Evolutionary conservation across 306 rosid species (phyloP).

Genomic region (Cicer bijugum): DNA sequence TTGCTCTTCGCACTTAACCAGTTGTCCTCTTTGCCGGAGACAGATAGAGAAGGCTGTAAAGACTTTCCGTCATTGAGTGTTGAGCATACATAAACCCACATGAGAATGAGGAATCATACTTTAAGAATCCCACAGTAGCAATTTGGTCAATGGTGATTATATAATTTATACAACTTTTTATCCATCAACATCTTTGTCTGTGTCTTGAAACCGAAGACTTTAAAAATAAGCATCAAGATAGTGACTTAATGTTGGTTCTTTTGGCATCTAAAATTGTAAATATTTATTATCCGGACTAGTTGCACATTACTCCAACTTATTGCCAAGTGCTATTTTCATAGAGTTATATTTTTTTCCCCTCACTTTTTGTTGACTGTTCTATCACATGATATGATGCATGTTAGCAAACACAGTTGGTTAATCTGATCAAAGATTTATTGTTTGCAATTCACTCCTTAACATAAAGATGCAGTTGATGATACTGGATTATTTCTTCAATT

Average conservation of each 20-base stretch:
- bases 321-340: neutral
- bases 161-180: constrained; percentile 20
- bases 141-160: constrained; percentile 32
- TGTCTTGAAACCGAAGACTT: constrained; percentile 28
- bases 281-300: constrained; percentile 24
- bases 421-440: neutral
- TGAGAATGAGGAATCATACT: constrained; percentile 27
- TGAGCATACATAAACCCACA: constrained; percentile 27
- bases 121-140: constrained; percentile 30
- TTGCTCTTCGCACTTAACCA: constrained; percentile 86
- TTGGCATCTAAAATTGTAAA: constrained; percentile 49
- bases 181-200: constrained; percentile 25
- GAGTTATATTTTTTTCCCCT: neutral
- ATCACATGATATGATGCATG: constrained; percentile 5
- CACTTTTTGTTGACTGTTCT: constrained; percentile 15
- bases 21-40: constrained; percentile 92
- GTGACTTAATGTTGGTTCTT: constrained; percentile 32
- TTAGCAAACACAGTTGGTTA: constrained; percentile 6
- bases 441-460: constrained; percentile 15
- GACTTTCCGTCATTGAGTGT: constrained; percentile 85
- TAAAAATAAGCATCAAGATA: neutral
- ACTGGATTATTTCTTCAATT: neutral
- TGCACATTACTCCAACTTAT: constrained; percentile 1
- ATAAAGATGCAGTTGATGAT: neutral
- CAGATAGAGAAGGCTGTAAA: constrained; percentile 82